Percentiles rank a stretch among this genome's conserved stretches.
Conservation (phyloP, 805 yeast genomes). For the Myxozyma sirexii region DNA sequence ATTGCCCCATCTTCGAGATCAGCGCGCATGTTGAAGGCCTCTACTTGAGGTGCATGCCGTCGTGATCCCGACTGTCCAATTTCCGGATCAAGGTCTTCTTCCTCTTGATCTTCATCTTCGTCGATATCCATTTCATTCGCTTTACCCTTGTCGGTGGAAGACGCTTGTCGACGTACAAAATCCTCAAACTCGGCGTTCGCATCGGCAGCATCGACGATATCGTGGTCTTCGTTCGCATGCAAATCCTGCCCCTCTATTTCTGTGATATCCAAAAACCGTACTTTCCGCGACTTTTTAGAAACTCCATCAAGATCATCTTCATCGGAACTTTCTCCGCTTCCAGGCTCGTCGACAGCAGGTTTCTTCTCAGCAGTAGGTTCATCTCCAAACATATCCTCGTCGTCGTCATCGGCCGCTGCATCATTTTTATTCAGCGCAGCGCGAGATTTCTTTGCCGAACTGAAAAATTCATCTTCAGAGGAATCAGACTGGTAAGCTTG, state of each 20-base stretch:
- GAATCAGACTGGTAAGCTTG: slow-evolving; percentile 35
- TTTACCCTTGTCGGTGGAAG: slow-evolving; percentile 17
- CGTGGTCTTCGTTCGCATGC: slow-evolving; percentile 5
- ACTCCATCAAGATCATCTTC: slow-evolving; percentile 38
- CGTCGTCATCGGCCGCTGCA: slow-evolving; percentile 39
- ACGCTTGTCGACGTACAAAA: slow-evolving; percentile 20
- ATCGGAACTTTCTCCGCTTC: slow-evolving; percentile 27
- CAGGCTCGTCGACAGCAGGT: slow-evolving; percentile 35
- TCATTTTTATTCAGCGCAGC: slow-evolving; percentile 15
- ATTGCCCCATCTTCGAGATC: slow-evolving; percentile 63
- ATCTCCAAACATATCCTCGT: slow-evolving; percentile 39
- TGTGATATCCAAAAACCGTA: slow-evolving; percentile 44
- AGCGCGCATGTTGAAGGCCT: slow-evolving; percentile 61
- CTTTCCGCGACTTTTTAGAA: slow-evolving; percentile 33
- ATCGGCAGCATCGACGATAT: slow-evolving; percentile 3
- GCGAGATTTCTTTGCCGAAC: slow-evolving; percentile 16
- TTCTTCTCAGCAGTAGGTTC: background rate
- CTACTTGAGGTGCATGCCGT: slow-evolving; percentile 50
- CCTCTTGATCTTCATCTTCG: slow-evolving; percentile 19
- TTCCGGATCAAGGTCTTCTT: slow-evolving; percentile 31
- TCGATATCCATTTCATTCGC: slow-evolving; percentile 12
- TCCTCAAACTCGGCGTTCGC: slow-evolving; percentile 29
- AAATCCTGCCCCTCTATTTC: slow-evolving; percentile 44
- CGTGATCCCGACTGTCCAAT: slow-evolving; percentile 25
- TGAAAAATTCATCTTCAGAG: slow-evolving; percentile 31